These are phyloP conservation scores for Madurella mycetomatis DNA, from an alignment of 2,329 filamentous ascomycete genomes.

Conservation along the genomic window DNA sequence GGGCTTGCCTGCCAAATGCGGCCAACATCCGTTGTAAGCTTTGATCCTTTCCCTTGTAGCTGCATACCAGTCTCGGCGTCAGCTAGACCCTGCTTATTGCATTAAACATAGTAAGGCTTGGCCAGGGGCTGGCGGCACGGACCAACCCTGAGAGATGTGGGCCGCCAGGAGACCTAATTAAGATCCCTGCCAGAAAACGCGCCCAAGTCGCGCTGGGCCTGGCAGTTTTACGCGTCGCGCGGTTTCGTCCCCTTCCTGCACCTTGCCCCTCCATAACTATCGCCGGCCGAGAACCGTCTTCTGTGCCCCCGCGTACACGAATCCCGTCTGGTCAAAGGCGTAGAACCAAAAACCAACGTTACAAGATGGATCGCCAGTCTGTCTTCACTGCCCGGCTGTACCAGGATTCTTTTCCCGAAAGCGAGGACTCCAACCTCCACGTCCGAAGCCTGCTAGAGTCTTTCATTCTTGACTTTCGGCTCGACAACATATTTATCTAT, in stretches of 20 bases:
- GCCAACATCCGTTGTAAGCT: neutral
- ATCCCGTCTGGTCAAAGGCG: neutral
- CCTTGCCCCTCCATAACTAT: constrained; percentile 16
- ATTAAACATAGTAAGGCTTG: neutral
- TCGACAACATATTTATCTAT: constrained; percentile 94
- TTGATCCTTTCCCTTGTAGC: neutral
- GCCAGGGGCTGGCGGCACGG: neutral
- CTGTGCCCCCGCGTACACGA: neutral
- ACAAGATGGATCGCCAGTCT: constrained; percentile 77
- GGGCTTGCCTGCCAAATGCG: constrained; percentile 9
- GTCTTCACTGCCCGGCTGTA: constrained; percentile 83
- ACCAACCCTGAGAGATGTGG: constrained; percentile 7
- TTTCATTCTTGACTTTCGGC: constrained; percentile 88
- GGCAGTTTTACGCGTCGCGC: constrained; percentile 22
- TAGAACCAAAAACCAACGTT: no score
- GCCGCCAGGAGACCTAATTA: constrained; percentile 14
- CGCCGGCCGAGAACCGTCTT: neutral
- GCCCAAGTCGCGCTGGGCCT: constrained; percentile 16
- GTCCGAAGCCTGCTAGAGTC: constrained; percentile 77
- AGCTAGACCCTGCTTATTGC: neutral
- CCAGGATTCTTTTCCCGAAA: constrained; percentile 60
- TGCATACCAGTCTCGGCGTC: neutral
- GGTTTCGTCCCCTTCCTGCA: constrained; percentile 16
- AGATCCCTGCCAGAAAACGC: constrained; percentile 23
- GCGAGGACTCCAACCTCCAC: constrained; percentile 64